Conservation (phyloP, 2,329 filamentous ascomycete species). For the Juglanconis oblonga region DNA sequence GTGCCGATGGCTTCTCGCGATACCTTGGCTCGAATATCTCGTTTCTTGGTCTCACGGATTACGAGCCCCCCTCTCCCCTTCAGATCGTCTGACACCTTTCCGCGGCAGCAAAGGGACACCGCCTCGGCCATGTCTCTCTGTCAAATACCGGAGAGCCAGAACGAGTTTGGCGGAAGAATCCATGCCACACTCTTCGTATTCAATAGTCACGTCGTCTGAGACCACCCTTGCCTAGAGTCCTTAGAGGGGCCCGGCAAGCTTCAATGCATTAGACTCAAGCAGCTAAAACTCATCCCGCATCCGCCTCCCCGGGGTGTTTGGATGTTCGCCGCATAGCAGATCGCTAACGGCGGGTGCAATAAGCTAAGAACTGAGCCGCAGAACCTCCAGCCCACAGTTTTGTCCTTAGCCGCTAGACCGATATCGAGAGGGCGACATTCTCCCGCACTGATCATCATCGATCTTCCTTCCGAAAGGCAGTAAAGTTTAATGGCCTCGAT, state of each 20-base stretch:
- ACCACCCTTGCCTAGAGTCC: conserved; percentile 4
- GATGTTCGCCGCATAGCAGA: neutral
- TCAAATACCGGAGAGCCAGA: neutral
- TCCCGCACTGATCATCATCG: neutral
- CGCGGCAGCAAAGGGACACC: neutral
- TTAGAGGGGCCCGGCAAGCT: neutral
- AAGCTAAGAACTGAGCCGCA: neutral
- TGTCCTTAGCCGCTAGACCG: neutral
- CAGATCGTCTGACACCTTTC: neutral
- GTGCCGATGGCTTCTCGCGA: neutral
- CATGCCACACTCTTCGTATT: conserved; percentile 14
- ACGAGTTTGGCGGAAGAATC: conserved; percentile 1
- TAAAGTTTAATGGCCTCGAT: neutral
- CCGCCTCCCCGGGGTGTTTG: neutral
- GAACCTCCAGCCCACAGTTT: neutral
- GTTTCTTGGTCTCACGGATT: conserved; percentile 3
- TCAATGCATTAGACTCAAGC: conserved; percentile 18
- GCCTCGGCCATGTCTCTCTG: neutral
- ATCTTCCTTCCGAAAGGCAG: neutral
- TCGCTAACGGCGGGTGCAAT: conserved; percentile 2
- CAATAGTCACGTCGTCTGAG: conserved; percentile 2
- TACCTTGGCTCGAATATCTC: neutral
- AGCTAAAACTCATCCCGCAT: conserved; percentile 2
- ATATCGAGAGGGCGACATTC: neutral
- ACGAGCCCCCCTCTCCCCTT: conserved; percentile 7